A percentile compares a stretch with the other conserved stretches of the same genome.
Evolutionary conservation across 1,284 basidiomycete genomes (phyloP).

Genomic region (Pseudozyma flocculosa): DNA sequence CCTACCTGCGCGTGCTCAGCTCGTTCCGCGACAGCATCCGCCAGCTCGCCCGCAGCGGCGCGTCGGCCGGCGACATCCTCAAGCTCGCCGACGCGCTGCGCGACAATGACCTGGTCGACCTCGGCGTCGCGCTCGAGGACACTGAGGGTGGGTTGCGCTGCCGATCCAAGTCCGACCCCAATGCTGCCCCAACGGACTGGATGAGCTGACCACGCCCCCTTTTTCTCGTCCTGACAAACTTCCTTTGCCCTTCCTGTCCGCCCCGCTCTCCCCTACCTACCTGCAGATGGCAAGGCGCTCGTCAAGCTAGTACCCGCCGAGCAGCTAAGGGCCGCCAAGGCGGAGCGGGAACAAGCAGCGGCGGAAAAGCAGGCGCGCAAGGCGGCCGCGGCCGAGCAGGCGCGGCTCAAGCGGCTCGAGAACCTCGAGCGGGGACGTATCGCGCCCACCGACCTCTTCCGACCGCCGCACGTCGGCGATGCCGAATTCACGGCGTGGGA

Average conservation of each 20-base stretch:
- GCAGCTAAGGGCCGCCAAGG: slow-evolving; percentile 77
- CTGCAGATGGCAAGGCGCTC: slow-evolving; percentile 74
- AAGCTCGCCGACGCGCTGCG: slow-evolving; percentile 72
- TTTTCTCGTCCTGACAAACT: too few species aligned
- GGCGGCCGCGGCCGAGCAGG: slow-evolving; percentile 71
- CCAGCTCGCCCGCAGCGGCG: slow-evolving; percentile 69
- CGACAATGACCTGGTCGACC: slow-evolving; percentile 83
- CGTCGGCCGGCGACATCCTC: slow-evolving; percentile 45
- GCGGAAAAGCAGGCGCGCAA: slow-evolving; percentile 82
- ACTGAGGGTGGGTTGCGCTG: slow-evolving; percentile 62
- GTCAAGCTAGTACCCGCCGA: slow-evolving; percentile 87
- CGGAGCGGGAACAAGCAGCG: slow-evolving; percentile 78
- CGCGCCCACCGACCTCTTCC: slow-evolving; percentile 78
- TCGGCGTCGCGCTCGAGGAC: slow-evolving; percentile 95
- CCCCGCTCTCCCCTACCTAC: too few species aligned
- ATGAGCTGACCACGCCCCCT: too few species aligned
- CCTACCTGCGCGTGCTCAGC: slow-evolving; percentile 81
- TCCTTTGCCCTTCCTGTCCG: too few species aligned
- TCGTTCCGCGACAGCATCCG: slow-evolving; percentile 89
- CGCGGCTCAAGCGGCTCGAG: slow-evolving; percentile 71
- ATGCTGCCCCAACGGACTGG: too few species aligned
- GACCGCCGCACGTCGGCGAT: slow-evolving; percentile 54
- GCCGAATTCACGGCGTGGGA: slow-evolving; percentile 72
- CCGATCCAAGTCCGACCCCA: too few species aligned
- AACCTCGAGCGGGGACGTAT: slow-evolving; percentile 81